Percentiles rank a stretch among this genome's conserved stretches.
Conservation (phyloP, 1,284 basidiomycete species). For the Cryptococcus hybrid region DNA sequence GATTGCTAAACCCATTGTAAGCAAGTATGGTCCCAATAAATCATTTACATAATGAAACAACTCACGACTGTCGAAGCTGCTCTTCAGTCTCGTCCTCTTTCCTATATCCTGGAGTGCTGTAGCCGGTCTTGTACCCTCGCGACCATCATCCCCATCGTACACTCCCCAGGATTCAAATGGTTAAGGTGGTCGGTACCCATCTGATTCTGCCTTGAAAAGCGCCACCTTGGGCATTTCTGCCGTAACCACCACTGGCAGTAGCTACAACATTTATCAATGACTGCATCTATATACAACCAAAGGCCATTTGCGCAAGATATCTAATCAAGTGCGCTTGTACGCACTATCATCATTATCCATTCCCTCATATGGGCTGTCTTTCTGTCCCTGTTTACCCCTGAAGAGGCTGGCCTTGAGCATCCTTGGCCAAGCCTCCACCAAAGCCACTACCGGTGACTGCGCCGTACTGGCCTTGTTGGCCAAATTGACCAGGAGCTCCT, state of each 20-base stretch:
- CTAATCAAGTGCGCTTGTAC: neutral
- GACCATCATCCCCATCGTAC: too few relatives aligned
- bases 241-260: conserved; percentile 40
- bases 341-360: conserved; percentile 9
- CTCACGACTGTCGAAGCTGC: conserved; percentile 6
- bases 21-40: neutral
- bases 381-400: conserved; percentile 18
- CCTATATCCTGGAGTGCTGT: conserved; percentile 38
- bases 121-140: conserved; percentile 26
- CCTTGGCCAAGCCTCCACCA: conserved; percentile 21
- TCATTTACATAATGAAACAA: neutral
- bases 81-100: conserved; percentile 26
- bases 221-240: conserved; percentile 32
- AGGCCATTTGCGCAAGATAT: neutral
- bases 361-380: conserved; percentile 25
- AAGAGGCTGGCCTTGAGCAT: conserved; percentile 6
- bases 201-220: conserved; percentile 36
- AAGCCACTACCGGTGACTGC: conserved; percentile 18
- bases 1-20: neutral
- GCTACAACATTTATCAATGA: neutral
- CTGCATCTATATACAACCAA: conserved; percentile 3
- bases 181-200: conserved; percentile 21
- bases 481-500: conserved; percentile 19
- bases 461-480: conserved; percentile 22
- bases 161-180: conserved; percentile 6